Evolutionary conservation across 495 filamentous ascomycete species (phyloP).

Genomic region (Rostrohypoxylon terebratum): DNA sequence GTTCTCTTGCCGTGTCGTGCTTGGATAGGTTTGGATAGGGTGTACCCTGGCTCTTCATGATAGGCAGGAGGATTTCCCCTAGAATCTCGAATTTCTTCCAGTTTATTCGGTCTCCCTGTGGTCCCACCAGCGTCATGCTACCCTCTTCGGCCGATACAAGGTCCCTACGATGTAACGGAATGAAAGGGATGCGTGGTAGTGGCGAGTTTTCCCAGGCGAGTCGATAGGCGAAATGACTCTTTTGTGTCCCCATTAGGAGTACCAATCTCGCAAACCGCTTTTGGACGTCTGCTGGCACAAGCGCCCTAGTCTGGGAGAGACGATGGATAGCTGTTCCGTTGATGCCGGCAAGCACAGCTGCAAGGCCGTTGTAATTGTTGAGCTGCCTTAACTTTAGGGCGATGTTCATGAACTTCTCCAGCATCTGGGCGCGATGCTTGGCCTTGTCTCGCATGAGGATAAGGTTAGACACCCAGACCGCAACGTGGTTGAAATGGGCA

Average conservation of each 20-base stretch:
- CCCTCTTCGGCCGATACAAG: slow-evolving; percentile 92
- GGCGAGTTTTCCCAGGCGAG: slow-evolving; percentile 96
- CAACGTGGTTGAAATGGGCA: slow-evolving; percentile 94
- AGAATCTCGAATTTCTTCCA: slow-evolving; percentile 99
- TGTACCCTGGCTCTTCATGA: slow-evolving; percentile 88
- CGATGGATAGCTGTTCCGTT: slow-evolving; percentile 88
- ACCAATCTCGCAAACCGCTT: slow-evolving; percentile 90
- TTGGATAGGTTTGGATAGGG: slow-evolving; percentile 78
- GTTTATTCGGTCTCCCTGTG: slow-evolving; percentile 82
- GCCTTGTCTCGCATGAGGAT: slow-evolving; percentile 94
- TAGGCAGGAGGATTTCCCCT: slow-evolving; percentile 87
- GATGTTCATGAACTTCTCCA: slow-evolving; percentile 95
- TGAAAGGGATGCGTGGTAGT: slow-evolving; percentile 88
- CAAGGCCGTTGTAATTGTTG: slow-evolving; percentile 97
- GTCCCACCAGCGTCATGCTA: slow-evolving; percentile 85
- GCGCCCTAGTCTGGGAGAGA: slow-evolving; percentile 80
- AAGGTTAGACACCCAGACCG: slow-evolving; percentile 90
- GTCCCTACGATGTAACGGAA: slow-evolving; percentile 90
- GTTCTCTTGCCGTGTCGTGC: slow-evolving; percentile 72
- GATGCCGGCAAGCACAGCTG: slow-evolving; percentile 92
- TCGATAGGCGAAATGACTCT: slow-evolving; percentile 92
- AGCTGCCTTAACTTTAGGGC: slow-evolving; percentile 85
- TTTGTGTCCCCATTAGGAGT: slow-evolving; percentile 91
- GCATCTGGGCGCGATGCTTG: slow-evolving; percentile 87
- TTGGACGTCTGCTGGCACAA: slow-evolving; percentile 75